Evolutionary conservation across 2,329 filamentous ascomycete species (phyloP).

Genomic region (Acrocalymma vagum): DNA sequence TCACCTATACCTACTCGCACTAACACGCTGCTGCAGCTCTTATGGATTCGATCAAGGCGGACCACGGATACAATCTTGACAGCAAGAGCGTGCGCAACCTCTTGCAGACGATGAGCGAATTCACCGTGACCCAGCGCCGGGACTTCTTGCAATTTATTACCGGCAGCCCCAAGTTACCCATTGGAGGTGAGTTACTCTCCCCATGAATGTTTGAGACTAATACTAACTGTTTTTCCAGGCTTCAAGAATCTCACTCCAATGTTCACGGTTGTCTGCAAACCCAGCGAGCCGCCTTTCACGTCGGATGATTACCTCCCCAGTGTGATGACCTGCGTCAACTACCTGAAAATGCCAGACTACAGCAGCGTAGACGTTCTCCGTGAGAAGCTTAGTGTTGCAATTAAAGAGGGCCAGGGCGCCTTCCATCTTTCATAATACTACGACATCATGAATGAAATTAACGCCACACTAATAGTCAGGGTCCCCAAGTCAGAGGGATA

Average conservation of each 20-base stretch:
- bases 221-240: constrained; percentile 67
- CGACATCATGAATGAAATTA: no score
- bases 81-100: constrained; percentile 94
- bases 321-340: constrained; percentile 99
- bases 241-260: constrained; percentile 97
- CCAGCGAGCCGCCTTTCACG: constrained; percentile 91
- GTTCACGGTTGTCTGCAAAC: constrained; percentile 99
- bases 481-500: no score
- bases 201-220: constrained; percentile 3
- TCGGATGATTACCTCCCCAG: constrained; percentile 99
- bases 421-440: constrained; percentile 95
- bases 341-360: constrained; percentile 97
- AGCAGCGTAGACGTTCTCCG: constrained; percentile 78
- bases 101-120: constrained; percentile 92
- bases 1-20: constrained; percentile 14
- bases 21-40: constrained; percentile 68
- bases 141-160: constrained; percentile 98
- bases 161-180: constrained; percentile 96
- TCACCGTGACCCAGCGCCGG: constrained; percentile 76
- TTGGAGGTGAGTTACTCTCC: constrained; percentile 79
- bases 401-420: constrained; percentile 94
- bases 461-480: no score
- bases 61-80: constrained; percentile 98
- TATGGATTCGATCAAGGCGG: constrained; percentile 98
- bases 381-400: constrained; percentile 82